Conservation (phyloP, 345 rosid species). For the Dovyalis caffra region DNA sequence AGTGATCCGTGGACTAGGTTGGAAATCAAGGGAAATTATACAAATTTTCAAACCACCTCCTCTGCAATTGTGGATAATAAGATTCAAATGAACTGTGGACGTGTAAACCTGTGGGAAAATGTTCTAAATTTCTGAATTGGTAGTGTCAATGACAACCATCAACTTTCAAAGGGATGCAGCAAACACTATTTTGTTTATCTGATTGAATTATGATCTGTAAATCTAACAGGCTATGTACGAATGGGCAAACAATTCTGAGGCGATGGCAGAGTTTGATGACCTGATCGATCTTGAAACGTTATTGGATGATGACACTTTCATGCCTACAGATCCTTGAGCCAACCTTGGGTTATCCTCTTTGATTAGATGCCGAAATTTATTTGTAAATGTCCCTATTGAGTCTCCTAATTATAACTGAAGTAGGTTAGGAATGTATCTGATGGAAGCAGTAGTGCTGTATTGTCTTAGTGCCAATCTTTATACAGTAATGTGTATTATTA, state of each 20-base stretch:
- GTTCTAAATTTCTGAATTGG: background rate
- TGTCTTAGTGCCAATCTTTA: background rate
- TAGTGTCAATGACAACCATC: background rate
- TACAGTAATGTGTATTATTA: background rate
- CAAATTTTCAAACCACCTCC: background rate
- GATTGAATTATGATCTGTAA: background rate
- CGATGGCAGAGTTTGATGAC: conserved; percentile 44
- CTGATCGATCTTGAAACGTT: conserved; percentile 53
- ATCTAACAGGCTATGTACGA: conserved; percentile 37
- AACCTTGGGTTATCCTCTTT: background rate
- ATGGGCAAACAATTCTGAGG: conserved; percentile 34
- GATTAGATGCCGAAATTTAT: background rate
- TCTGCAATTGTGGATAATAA: background rate
- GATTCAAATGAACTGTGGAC: background rate
- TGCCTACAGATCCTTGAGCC: conserved; percentile 41
- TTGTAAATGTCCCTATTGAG: conserved; percentile 18
- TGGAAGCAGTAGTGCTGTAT: conserved; percentile 3
- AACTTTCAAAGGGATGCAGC: background rate
- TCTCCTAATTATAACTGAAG: background rate
- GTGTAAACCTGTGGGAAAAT: background rate
- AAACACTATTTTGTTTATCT: background rate
- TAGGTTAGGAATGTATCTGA: conserved; percentile 2
- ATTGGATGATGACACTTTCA: conserved; percentile 49
- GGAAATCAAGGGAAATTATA: background rate
- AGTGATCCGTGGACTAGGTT: background rate